Conservation (phyloP, 768 basidiomycete species). For the Cubamyces sp. region DNA sequence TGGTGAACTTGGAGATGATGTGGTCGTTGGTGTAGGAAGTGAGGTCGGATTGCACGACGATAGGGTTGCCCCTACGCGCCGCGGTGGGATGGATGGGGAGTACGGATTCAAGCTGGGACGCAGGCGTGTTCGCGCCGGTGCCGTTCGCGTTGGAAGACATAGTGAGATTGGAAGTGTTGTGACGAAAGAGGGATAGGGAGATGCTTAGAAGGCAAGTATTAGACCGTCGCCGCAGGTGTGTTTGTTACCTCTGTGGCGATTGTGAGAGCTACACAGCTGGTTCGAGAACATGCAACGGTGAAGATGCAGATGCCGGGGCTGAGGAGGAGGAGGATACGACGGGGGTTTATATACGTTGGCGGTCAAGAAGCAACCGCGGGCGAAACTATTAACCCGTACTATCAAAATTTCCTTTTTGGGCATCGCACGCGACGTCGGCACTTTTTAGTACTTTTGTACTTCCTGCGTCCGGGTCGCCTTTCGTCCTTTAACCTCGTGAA, state of each 20-base stretch:
- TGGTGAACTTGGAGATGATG: slow-evolving; percentile 81
- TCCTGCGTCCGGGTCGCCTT: background rate
- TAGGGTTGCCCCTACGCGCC: slow-evolving; percentile 71
- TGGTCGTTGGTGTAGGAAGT: slow-evolving; percentile 80
- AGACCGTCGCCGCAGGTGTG: slow-evolving; percentile 78
- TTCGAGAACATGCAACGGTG: slow-evolving; percentile 88
- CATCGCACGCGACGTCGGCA: background rate
- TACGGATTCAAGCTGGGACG: slow-evolving; percentile 69
- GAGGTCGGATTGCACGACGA: slow-evolving; percentile 82
- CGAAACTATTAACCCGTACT: slow-evolving; percentile 3
- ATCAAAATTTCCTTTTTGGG: too few relatives aligned
- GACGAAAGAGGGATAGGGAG: slow-evolving; percentile 24
- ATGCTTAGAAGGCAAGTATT: slow-evolving; percentile 41
- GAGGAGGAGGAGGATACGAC: background rate
- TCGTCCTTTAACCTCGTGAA: too few relatives aligned
- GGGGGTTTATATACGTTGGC: slow-evolving; percentile 11
- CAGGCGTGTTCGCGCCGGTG: slow-evolving; percentile 76
- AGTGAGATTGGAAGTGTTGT: slow-evolving; percentile 22
- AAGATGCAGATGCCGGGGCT: slow-evolving; percentile 8
- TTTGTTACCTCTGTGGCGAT: slow-evolving; percentile 84
- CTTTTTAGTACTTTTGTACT: background rate
- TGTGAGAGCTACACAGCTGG: slow-evolving; percentile 88
- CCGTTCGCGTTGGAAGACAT: slow-evolving; percentile 31
- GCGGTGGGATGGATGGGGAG: slow-evolving; percentile 85
- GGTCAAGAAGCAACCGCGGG: background rate